Base-by-base conservation (phyloP, 2,329 filamentous ascomycete species). In the Coniochaeta sp. region DNA sequence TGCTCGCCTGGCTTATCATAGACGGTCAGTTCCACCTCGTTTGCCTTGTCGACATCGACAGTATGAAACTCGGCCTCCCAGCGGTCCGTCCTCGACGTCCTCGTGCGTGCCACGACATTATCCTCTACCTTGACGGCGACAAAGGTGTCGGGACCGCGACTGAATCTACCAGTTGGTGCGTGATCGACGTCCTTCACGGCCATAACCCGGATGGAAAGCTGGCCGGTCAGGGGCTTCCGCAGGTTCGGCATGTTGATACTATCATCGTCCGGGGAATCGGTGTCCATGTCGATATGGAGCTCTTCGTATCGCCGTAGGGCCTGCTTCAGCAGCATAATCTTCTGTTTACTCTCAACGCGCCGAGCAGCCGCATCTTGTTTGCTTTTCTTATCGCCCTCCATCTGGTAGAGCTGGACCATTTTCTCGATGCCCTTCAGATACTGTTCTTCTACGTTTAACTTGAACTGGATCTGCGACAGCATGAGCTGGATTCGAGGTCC, bases 401-500 rank as follows among this genome's bases (percentile, higher is more conserved):
- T 95, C 72, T 95, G 88, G 72, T 99, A 99, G 38, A 99, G 81
- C 73, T 95, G 91, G 55, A 97, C 91, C 95, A 99, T 98, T 79
- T 99, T 99, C 76, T 99, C 95, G 67, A 99, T 95, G 63, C 95
- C 95, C 71, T 96, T 96, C 66, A 98, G 92, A 76, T 99, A 99
- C 76, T 99, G 95, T 73, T 97, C 96, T 74, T 99, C 95, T 31
- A 99, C 95, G 66, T 95, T 96, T 63, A 99, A 84, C 79, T 99
- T 99, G 80, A 99, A 99, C 75, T 98, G 92, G 64, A 99, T 88
- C 75, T 99, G 95, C 56, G 95, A 96, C 70, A 99, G 81, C 95
- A 99, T 99, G 70, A 98, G 89, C 78, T 99, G 95, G 70, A 99
- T 99, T 67, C 96, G 92, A 62, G 95, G 93, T 36, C 95, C 95